Percentiles rank a stretch among this genome's conserved stretches.
Conservation (phyloP, 2,329 filamentous ascomycete genomes). For the Teratosphaeria gauchensis region DNA sequence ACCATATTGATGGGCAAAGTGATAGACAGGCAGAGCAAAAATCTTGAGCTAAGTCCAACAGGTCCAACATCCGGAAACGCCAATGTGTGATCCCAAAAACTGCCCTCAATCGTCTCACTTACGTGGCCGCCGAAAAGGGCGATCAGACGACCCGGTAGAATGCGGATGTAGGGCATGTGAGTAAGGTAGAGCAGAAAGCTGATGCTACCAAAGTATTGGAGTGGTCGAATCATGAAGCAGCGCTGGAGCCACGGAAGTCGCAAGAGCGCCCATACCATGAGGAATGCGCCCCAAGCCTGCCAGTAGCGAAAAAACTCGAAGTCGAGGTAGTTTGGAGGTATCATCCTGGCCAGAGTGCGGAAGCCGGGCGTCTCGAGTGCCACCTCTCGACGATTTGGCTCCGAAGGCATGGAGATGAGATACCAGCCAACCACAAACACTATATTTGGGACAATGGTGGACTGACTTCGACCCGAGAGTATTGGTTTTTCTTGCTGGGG, state of each 20-base stretch:
- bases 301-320: conserved; percentile 41
- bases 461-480: conserved; percentile 27
- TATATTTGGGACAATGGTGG: conserved; percentile 20
- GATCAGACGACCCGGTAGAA: conserved; percentile 44
- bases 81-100: conserved; percentile 41
- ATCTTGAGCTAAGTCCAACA: conserved; percentile 42
- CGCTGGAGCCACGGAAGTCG: conserved; percentile 38
- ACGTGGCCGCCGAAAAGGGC: conserved; percentile 40
- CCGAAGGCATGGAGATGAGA: conserved; percentile 19
- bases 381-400: conserved; percentile 44
- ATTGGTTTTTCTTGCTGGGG: background rate
- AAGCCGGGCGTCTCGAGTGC: conserved; percentile 50
- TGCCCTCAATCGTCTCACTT: conserved; percentile 29
- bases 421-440: conserved; percentile 42
- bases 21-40: conserved; percentile 46
- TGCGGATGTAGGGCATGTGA: conserved; percentile 47
- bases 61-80: conserved; percentile 47
- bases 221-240: conserved; percentile 41
- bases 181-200: conserved; percentile 54
- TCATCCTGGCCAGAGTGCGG: conserved; percentile 38
- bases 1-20: conserved; percentile 45
- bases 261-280: conserved; percentile 44
- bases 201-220: conserved; percentile 52
- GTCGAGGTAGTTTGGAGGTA: conserved; percentile 7
- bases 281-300: conserved; percentile 44